Evolutionary conservation across 108 stramenopile species (phyloP), one percentile per base, ranked within the genome.

Genomic region (Seminavis robusta): DNA sequence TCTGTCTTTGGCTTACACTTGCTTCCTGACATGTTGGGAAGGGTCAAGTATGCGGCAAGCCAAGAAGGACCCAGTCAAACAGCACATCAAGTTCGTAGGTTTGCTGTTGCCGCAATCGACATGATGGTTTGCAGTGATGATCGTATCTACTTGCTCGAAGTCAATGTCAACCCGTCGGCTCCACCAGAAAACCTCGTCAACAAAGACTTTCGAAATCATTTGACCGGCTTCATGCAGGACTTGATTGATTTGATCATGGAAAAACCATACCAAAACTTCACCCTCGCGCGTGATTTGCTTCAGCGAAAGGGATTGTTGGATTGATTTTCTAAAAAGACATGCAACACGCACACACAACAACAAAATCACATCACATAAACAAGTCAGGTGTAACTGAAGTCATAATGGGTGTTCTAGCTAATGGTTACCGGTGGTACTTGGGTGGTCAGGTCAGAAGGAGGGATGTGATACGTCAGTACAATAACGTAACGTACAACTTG

Each of bases 61-160:
- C 44, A 52, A 8, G 39, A 37, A 9, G 30, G 33, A 7, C 33
- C 28, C 15, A 21, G 16, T 23, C 33, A 33, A 16, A 24, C 48
- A 2, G 46, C 44, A 24, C 28, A 32, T 4, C 30, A 49, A 19
- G 60, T 59, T 11, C 47, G 54, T 1, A 73, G 74, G 45, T 73
- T 73, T 56, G 59, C 42, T 8, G 33, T 80, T 17, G 79, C 79
- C 2, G 79, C 69, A 13, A 45, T 74, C 0, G 79, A 80, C 60
- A 42, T 80, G 28, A 74, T 80, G 79, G 71, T 80, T 10, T 74
- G 73, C 0, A 69, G 74, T 45, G 59, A 74, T 27, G 34, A 46
- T 17, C 47, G 56, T n/a, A 41, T 74, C 4, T 70, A 63, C 33
- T 40, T 80, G 32, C 33, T 80, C 26, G 79, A 80, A 37, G 73